Evolutionary conservation across 2,329 filamentous ascomycete genomes (phyloP), one percentile per base, ranked within the genome.

Genomic region (Stylonectria norvegica): DNA sequence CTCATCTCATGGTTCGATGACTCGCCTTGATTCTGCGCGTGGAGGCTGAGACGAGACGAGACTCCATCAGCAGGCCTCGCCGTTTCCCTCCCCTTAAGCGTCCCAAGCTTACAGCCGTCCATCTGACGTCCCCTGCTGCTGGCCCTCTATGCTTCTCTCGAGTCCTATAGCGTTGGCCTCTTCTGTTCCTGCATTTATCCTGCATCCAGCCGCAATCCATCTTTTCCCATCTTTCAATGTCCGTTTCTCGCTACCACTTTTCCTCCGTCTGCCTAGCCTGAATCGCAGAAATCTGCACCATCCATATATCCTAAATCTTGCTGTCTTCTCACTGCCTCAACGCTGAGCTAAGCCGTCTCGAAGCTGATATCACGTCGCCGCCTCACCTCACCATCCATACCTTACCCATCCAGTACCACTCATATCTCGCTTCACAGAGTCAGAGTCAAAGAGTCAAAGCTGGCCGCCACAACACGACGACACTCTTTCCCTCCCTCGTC

Each of bases 1-100:
- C 31, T 14, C 33, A 31, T 20, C 16, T 7, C 14, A 19, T 15
- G 18, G 20, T 19, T 22, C 15, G 46, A 56, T 60, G 57, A 60
- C 57, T 56, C 36, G 46, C 33, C 23, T n/a, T 38, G 7, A n/a
- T 20, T 34, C 52, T 51, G 50, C 48, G 50, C 54, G 53, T 57
- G 52, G 63, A 69, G 63, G 64, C 65, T 68, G 63, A 66, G 63
- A 61, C 57, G 48, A 47, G 42, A 51, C 38, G 38, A 40, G 42
- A 50, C 52, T 43, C 58, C 57, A 66, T 68, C 64, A 68, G 65
- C 65, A 67, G 66, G 64, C 56, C 56, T 59, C 30, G 30, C 30
- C 17, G 55, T 53, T 50, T 50, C 44, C 53, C 36, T 48, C 49
- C 44, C 48, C 43, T 47, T 50, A 48, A 48, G 38, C 50, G 54